Evolutionary conservation across 257 asterid species (phyloP).

Genomic region (Forsythia viridissima): DNA sequence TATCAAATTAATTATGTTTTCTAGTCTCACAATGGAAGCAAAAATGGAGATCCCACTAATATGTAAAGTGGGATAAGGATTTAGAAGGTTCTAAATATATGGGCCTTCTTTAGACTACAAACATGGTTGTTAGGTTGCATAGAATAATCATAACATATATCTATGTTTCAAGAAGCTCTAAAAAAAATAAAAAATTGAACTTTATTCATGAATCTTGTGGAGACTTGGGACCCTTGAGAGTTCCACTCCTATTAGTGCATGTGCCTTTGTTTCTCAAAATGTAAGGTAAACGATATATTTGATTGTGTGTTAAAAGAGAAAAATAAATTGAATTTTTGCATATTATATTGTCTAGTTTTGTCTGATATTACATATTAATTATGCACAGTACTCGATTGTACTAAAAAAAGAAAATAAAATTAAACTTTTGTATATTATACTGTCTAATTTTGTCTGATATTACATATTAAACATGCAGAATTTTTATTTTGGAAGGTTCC

Average conservation of each 20-base stretch:
- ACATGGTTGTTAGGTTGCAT: background rate
- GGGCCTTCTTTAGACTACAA: no score
- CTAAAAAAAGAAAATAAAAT: no score
- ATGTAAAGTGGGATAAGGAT: background rate
- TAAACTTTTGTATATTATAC: no score
- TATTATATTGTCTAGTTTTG: no score
- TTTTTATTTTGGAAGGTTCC: no score
- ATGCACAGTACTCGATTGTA: no score
- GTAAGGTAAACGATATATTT: no score
- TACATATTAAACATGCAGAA: no score
- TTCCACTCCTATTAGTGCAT: background rate
- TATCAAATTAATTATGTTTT: background rate
- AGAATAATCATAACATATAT: background rate
- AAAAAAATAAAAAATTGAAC: background rate
- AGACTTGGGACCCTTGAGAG: background rate
- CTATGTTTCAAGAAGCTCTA: background rate
- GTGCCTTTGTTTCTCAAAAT: background rate
- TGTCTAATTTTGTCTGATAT: no score
- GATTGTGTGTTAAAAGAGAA: no score
- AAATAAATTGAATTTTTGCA: no score
- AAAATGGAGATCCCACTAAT: constrained; percentile 1
- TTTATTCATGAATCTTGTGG: background rate
- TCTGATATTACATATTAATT: no score
- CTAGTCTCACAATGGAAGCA: background rate
- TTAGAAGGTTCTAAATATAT: background rate